Conservation (phyloP, 2,329 filamentous ascomycete species). For the Fusarium citri region DNA sequence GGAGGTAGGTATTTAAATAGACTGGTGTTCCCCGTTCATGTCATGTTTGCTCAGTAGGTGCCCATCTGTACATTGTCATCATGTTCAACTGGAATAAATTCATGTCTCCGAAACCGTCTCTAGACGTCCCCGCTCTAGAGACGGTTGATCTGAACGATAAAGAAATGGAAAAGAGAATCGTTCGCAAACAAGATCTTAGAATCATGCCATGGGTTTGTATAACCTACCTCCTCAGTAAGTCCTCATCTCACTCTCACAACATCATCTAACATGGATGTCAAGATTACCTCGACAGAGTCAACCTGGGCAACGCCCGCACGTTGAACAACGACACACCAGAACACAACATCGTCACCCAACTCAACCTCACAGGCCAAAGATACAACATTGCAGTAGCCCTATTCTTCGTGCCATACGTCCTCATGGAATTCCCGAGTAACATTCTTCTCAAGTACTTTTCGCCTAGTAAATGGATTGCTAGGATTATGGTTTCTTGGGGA, state of each 20-base stretch:
- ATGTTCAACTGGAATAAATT: slow-evolving; percentile 40
- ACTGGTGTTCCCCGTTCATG: background rate
- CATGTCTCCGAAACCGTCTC: slow-evolving; percentile 44
- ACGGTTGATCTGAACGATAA: slow-evolving; percentile 51
- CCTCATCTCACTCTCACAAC: background rate
- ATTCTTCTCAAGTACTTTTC: slow-evolving; percentile 52
- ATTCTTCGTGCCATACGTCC: slow-evolving; percentile 49
- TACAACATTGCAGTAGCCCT: slow-evolving; percentile 50
- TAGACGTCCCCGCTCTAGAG: slow-evolving; percentile 51
- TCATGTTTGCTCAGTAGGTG: background rate
- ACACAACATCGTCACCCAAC: slow-evolving; percentile 49
- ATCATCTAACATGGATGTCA: background rate
- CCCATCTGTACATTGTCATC: background rate
- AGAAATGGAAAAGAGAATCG: slow-evolving; percentile 50
- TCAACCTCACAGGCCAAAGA: slow-evolving; percentile 48
- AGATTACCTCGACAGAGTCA: slow-evolving; percentile 49
- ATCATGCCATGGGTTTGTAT: slow-evolving; percentile 51
- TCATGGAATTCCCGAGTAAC: slow-evolving; percentile 51
- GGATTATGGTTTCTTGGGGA: slow-evolving; percentile 61
- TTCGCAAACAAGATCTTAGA: slow-evolving; percentile 49
- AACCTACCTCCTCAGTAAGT: slow-evolving; percentile 48
- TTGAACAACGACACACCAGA: slow-evolving; percentile 51
- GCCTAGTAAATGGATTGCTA: slow-evolving; percentile 50
- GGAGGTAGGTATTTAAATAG: slow-evolving; percentile 19
- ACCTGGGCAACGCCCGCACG: slow-evolving; percentile 51